These are phyloP conservation scores for Arthrinium phaeospermum DNA, from an alignment of 2,329 filamentous ascomycete species.

Conservation along the genomic window DNA sequence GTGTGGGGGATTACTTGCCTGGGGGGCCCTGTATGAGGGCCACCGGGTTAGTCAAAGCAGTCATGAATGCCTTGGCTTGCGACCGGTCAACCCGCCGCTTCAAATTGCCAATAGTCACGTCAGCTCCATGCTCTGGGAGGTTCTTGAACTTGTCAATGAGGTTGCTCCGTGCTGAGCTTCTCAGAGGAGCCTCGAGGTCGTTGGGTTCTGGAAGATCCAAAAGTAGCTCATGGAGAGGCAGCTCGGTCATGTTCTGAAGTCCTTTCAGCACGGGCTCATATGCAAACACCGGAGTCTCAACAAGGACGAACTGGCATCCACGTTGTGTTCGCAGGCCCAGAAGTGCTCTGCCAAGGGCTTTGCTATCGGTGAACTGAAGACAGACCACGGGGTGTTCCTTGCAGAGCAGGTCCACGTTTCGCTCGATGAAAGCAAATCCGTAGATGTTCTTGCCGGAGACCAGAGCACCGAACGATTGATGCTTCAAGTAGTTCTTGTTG, in stretches of 20 bases:
- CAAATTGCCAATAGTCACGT: too few species aligned
- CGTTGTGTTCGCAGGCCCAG: conserved; percentile 43
- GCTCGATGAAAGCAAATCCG: conserved; percentile 64
- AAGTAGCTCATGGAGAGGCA: conserved; percentile 62
- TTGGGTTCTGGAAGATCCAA: conserved; percentile 42
- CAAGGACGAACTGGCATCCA: conserved; percentile 56
- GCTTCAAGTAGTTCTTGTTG: conserved; percentile 58
- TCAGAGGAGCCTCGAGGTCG: too few species aligned
- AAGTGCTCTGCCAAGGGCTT: conserved; percentile 53
- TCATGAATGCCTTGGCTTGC: conserved; percentile 61
- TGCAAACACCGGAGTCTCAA: conserved; percentile 71
- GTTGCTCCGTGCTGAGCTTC: too few species aligned
- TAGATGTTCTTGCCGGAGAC: conserved; percentile 54
- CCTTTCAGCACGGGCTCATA: conserved; percentile 70
- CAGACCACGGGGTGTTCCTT: conserved; percentile 46
- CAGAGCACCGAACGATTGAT: conserved; percentile 66
- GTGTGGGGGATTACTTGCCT: too few species aligned
- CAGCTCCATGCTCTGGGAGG: too few species aligned
- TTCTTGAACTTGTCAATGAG: too few species aligned
- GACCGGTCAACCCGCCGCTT: conserved; percentile 41
- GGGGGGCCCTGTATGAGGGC: conserved; percentile 76
- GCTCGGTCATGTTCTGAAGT: conserved; percentile 59
- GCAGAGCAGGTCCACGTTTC: conserved; percentile 54
- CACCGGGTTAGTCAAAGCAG: conserved; percentile 57
- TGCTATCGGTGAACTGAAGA: conserved; percentile 48